Base-by-base conservation (phyloP, 2,329 filamentous ascomycete species). In the Ilyonectria sp. region DNA sequence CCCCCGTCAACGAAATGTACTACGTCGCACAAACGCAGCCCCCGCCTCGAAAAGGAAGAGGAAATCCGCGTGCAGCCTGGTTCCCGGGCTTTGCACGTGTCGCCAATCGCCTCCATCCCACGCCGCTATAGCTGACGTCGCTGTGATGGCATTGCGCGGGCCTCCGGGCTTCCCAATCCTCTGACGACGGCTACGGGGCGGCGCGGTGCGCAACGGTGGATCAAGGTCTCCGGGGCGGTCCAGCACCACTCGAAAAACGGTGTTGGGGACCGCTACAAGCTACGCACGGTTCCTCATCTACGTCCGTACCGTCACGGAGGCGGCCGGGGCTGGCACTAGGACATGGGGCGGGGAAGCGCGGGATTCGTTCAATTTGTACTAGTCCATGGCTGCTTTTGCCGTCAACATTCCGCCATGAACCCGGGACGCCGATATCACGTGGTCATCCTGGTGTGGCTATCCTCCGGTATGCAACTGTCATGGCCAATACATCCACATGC, bases 231-330 rank as follows among this genome's bases (percentile, higher is more conserved):
- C 50, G 49, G n/a, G 17, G 17, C 29, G 10, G 35, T 19, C 29
- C 9, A 33, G 21, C 10, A n/a, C 40, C 29, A 53, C n/a, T 11
- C 23, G 10, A 53, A 21, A 35, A 19, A 19, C 31, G 6, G 23
- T 50, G 19, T 31, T 37, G 10, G n/a, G 40, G 37, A 17, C 13
- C 15, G 37, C 21, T 5, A 10, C 23, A 4, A 15, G 13, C 21
- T 50, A 31, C 47, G 23, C 29, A 11, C 62, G 37, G 40, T 33
- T 23, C 49, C 49, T 21, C n/a, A 23, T 33, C 26, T 17, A 33
- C 29, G 49, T 50, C 57, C 57, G 63, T 44, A 65, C 52, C 52
- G 31, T 66, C 53, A 62, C 63, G 58, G 63, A 66, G 53, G 53
- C 53, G 58, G 35, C 58, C 57, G 63, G 63, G 58, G 53, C 26